These are phyloP conservation scores for Tilletia horrida DNA, from an alignment of 1,284 basidiomycete genomes.

Conservation along the genomic window DNA sequence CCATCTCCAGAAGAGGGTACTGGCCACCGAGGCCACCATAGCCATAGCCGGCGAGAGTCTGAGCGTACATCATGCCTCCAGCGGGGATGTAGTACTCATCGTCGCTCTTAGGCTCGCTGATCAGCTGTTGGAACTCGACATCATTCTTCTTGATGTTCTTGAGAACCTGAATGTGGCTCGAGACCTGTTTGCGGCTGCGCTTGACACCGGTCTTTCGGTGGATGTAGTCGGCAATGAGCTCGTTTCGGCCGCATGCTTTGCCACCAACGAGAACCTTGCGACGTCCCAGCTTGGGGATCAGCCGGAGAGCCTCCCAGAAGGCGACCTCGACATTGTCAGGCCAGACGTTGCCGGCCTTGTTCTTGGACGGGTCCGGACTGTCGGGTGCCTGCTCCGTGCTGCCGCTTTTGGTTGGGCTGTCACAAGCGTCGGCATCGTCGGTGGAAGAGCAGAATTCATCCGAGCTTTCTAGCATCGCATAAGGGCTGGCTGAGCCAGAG, in stretches of 20 bases:
- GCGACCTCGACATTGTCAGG: slow-evolving; percentile 57
- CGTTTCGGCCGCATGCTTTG: slow-evolving; percentile 60
- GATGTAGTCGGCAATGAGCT: slow-evolving; percentile 60
- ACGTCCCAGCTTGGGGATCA: slow-evolving; percentile 58
- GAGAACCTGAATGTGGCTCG: slow-evolving; percentile 55
- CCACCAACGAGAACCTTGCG: slow-evolving; percentile 59
- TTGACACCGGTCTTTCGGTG: slow-evolving; percentile 56
- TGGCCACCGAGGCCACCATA: slow-evolving; percentile 46
- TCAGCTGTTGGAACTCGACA: slow-evolving; percentile 53
- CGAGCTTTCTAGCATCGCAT: slow-evolving; percentile 37
- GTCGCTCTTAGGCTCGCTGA: slow-evolving; percentile 50
- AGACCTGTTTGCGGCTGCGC: slow-evolving; percentile 54
- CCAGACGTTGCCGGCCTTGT: slow-evolving; percentile 56
- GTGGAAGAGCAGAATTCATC: slow-evolving; percentile 22
- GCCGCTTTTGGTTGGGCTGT: not conserved
- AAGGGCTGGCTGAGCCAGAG: slow-evolving; percentile 30
- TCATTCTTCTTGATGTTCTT: slow-evolving; percentile 55
- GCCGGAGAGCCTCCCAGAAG: slow-evolving; percentile 56
- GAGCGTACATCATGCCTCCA: slow-evolving; percentile 54
- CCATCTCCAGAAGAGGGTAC: slow-evolving; percentile 34
- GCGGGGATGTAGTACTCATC: slow-evolving; percentile 55
- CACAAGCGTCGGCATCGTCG: not conserved
- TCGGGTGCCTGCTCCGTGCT: slow-evolving; percentile 15
- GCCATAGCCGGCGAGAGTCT: slow-evolving; percentile 50
- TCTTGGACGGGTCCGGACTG: slow-evolving; percentile 30